Evolutionary conservation across 352 stramenopile genomes (phyloP).

Genomic region (Phytophthora quininea): DNA sequence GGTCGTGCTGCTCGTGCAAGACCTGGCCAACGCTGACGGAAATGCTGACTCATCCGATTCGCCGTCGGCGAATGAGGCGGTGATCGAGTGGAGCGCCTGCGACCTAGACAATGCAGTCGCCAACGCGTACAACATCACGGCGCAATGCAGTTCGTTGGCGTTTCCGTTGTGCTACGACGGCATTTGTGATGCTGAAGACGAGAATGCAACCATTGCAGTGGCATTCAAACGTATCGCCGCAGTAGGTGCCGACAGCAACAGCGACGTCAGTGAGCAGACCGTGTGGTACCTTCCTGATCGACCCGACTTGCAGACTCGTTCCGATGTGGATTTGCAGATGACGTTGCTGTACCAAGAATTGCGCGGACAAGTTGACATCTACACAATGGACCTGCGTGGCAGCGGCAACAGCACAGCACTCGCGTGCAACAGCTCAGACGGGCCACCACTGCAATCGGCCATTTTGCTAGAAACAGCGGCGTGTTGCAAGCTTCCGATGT

Average conservation of each 20-base stretch:
- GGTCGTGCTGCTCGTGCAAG: slow-evolving; percentile 41
- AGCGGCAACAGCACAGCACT: slow-evolving; percentile 55
- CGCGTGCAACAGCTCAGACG: slow-evolving; percentile 34
- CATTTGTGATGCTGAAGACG: slow-evolving; percentile 41
- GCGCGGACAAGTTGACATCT: slow-evolving; percentile 46
- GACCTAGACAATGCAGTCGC: slow-evolving; percentile 32
- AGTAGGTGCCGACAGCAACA: slow-evolving; percentile 14
- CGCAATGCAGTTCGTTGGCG: slow-evolving; percentile 45
- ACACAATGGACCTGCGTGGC: slow-evolving; percentile 63
- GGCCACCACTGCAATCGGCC: slow-evolving; percentile 24
- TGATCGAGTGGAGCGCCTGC: slow-evolving; percentile 44
- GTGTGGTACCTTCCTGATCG: slow-evolving; percentile 56
- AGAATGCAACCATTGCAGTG: slow-evolving; percentile 51
- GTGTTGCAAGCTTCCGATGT: slow-evolving; percentile 21
- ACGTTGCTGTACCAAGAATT: slow-evolving; percentile 53
- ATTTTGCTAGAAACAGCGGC: slow-evolving; percentile 29
- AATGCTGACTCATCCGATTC: slow-evolving; percentile 24
- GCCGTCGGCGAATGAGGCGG: slow-evolving; percentile 1
- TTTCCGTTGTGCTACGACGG: slow-evolving; percentile 55
- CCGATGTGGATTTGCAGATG: slow-evolving; percentile 53
- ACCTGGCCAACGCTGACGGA: slow-evolving; percentile 30
- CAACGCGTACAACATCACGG: slow-evolving; percentile 29
- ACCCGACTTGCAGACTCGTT: slow-evolving; percentile 29
- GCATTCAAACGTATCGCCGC: slow-evolving; percentile 63
- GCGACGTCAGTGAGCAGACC: slow-evolving; percentile 13